Base-by-base conservation (phyloP, 2,329 filamentous ascomycete species). In the Penicillium brasilianum region DNA sequence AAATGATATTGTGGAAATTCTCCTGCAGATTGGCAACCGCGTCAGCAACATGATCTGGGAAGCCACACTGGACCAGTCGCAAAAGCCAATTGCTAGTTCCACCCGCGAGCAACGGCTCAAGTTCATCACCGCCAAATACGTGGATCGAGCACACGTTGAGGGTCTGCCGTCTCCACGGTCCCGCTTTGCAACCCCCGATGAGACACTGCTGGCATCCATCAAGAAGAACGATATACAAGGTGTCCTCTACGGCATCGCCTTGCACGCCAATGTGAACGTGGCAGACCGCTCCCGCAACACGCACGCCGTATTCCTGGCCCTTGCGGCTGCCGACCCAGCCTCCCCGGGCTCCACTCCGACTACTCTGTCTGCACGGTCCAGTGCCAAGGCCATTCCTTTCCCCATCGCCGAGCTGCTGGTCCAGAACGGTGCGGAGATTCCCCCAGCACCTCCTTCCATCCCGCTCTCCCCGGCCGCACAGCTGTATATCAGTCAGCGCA, bases 31-130 rank as follows among this genome's bases (percentile, higher is more conserved):
- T 64, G 96, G 96, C 64, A 99, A 99, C 75, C 88, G 93, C 54
- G 88, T 97, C 55, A 95, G 93, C 70, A 99, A 99, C 77, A 94
- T 94, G 89, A 85, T 99, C 20, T 99, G 93, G 92, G 95, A 99
- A 80, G 89, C 93, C 14, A 91, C 82, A 63, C 83, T 98, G 25
- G 92, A 97, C 61, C 84, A 85, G 25, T 80, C 84, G 6, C 72
- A 85, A 49, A 98, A 97, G 74, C 93, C 92, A 4, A 81, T 83
- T 0, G 85, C 92, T 0, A 88, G 89, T 69, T 92, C 93, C 25
- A 93, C 88, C 6, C 87, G 95, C 43, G 95, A 99, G 75, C 92
- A 97, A 76, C 87, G 95, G 22, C 82, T 98, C n/a, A 90, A 86
- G 68, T 99, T 97, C 76, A 98, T 99, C 76, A 98, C 92, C 0